Conservation (phyloP, 352 stramenopile genomes). For the Phytopythium delawarense region DNA sequence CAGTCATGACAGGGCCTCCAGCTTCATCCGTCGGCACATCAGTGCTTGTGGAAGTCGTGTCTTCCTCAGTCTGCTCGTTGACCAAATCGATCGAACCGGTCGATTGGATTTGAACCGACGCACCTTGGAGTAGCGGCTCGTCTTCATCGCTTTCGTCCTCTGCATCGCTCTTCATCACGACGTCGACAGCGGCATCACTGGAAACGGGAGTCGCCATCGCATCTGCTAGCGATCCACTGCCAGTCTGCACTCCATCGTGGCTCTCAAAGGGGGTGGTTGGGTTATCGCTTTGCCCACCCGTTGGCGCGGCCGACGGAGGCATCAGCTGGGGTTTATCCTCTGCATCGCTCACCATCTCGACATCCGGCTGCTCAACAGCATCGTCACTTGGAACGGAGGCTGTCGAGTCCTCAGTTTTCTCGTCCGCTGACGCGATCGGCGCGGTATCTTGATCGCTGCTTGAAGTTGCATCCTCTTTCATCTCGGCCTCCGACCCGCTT, state of each 20-base stretch:
- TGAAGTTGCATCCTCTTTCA: neutral
- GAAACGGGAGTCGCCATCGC: neutral
- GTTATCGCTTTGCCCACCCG: neutral
- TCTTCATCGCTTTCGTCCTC: slow-evolving; percentile 60
- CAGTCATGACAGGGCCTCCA: neutral
- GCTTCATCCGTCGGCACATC: neutral
- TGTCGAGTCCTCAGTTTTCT: neutral
- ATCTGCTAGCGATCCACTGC: neutral
- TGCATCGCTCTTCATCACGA: slow-evolving; percentile 10
- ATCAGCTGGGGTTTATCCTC: neutral
- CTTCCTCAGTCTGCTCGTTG: neutral
- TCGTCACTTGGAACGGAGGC: neutral
- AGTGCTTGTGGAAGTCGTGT: neutral
- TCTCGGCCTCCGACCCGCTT: neutral
- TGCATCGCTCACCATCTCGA: slow-evolving; percentile 9
- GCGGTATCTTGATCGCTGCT: neutral
- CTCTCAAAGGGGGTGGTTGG: neutral
- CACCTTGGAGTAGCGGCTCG: neutral
- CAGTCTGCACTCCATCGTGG: neutral
- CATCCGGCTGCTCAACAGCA: neutral
- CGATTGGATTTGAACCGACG: neutral
- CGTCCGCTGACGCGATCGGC: neutral
- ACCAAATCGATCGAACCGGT: neutral
- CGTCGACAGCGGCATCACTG: slow-evolving; percentile 9
- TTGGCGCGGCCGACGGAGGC: neutral